Evolutionary conservation across 2,329 filamentous ascomycete species (phyloP).

Genomic region (Aspergillus cejpii): DNA sequence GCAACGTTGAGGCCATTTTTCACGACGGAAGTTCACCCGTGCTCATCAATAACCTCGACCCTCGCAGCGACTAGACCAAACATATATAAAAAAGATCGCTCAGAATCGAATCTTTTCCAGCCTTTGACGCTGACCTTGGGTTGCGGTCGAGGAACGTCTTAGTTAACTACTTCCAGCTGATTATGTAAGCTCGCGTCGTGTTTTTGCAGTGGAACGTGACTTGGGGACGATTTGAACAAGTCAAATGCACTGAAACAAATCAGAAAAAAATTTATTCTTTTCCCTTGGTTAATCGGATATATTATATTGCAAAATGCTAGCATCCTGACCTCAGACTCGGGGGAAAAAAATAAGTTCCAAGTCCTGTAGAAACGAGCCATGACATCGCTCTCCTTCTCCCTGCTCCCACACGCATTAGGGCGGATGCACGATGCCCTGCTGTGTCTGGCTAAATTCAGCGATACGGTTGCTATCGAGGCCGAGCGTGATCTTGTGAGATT

Average conservation of each 20-base stretch:
- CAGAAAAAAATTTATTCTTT: no score
- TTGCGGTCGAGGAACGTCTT: not conserved
- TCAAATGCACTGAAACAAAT: not conserved
- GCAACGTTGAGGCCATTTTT: constrained; percentile 19
- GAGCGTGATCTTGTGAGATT: constrained; percentile 49
- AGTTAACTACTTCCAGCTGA: not conserved
- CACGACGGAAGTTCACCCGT: not conserved
- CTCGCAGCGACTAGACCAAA: not conserved
- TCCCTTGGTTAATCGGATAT: no score
- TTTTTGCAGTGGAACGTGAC: constrained; percentile 5
- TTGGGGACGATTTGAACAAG: not conserved
- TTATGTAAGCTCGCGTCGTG: constrained; percentile 20
- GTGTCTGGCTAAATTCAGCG: constrained; percentile 58
- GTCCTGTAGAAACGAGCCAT: constrained; percentile 15
- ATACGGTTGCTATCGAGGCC: constrained; percentile 57
- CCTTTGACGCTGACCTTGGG: not conserved
- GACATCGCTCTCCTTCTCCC: constrained; percentile 45
- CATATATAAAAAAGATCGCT: not conserved
- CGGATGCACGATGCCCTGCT: constrained; percentile 54
- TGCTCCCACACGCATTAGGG: constrained; percentile 51
- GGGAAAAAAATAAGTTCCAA: not conserved
- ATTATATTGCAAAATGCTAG: no score
- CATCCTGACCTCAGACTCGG: no score
- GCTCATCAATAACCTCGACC: not conserved
- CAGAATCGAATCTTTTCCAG: not conserved